Base-by-base conservation (phyloP, 768 basidiomycete genomes). In the Mrakia blollopis region DNA sequence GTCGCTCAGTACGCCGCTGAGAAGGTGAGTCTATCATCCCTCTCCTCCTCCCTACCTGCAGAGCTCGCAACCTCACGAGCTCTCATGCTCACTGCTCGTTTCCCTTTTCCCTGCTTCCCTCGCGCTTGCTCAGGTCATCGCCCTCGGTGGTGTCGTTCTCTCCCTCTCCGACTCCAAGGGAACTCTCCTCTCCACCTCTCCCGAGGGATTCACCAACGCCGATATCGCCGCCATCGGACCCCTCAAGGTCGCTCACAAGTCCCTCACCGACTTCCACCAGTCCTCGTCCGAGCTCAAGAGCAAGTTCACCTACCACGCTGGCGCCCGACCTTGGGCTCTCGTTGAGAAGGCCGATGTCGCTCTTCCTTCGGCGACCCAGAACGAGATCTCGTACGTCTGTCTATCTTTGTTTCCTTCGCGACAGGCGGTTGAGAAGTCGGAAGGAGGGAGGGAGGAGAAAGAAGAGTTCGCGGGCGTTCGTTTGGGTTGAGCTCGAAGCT, bases 151-250 rank as follows among this genome's bases (percentile, higher is more conserved):
- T 68, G 88, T 86, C 78, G 90, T 91, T 75, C 83, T 90, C 81
- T 89, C 90, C 28, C 87, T 92, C 78, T 90, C 89, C 81, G 91
- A 92, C 85, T 91, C 90, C 75, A 88, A 88, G 82, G 91, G 91
- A 73, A 84, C 89, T 23, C 84, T 92, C 79, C 87, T 91, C 82
- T 82, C 85, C 37, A 84, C 82, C 67, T 78, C 79, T 70, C 85
- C 86, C 74, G 85, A 86, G 77, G 89, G 89, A 47, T 90, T 88
- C 86, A 87, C 87, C 57, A 86, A 86, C 76, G 87, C 86, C 50
- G 86, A 88, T 81, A 85, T 91, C 80, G 82, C 85, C 74, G 84
- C 85, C 77, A 84, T 90, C 65, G 87, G 81, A 16, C 83, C 85
- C 73, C 86, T 89, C 78, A 90, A 90, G 83, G 84, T 85, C 70